Percentiles rank a stretch among this genome's conserved stretches.
These are phyloP conservation scores for Graphilbum ipis-grandicollis DNA, from an alignment of 2,329 filamentous ascomycete genomes.

Conservation along the genomic window DNA sequence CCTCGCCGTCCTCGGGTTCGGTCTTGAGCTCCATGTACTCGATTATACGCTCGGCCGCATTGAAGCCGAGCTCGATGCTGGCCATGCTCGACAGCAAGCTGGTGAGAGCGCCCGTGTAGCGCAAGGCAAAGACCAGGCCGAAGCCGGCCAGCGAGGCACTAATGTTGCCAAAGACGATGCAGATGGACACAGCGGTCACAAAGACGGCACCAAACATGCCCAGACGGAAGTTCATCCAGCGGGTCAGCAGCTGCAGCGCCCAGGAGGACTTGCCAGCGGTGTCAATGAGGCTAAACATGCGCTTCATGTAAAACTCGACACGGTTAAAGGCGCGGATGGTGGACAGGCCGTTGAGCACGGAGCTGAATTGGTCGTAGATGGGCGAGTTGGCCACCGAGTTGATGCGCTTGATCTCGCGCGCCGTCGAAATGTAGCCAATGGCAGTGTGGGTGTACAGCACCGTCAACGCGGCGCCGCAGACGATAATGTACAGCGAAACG, in stretches of 20 bases:
- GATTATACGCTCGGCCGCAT: conserved; percentile 23
- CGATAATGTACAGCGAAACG: conserved; percentile 18
- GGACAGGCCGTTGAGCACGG: conserved; percentile 20
- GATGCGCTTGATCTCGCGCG: conserved; percentile 22
- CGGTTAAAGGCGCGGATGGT: conserved; percentile 24
- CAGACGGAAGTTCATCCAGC: conserved; percentile 22
- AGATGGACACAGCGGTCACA: conserved; percentile 17
- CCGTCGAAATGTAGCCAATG: conserved; percentile 18
- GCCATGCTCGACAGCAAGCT: conserved; percentile 18
- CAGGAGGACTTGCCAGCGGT: conserved; percentile 15
- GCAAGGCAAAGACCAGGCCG: conserved; percentile 20
- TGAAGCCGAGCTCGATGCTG: conserved; percentile 23
- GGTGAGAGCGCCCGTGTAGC: conserved; percentile 17
- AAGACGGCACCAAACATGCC: conserved; percentile 21
- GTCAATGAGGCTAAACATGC: conserved; percentile 17
- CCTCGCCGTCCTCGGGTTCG: conserved; percentile 17
- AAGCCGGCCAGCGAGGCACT: conserved; percentile 23
- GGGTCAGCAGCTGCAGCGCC: conserved; percentile 15
- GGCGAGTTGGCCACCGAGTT: conserved; percentile 23
- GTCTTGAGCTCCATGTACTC: conserved; percentile 23
- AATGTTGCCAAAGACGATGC: conserved; percentile 17
- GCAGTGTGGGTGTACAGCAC: conserved; percentile 17
- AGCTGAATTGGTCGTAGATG: conserved; percentile 23
- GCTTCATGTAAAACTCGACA: conserved; percentile 17
- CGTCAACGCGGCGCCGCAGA: conserved; percentile 18